Evolutionary conservation across 495 filamentous ascomycete genomes (phyloP).

Genomic region (Xylaria bambusicola): DNA sequence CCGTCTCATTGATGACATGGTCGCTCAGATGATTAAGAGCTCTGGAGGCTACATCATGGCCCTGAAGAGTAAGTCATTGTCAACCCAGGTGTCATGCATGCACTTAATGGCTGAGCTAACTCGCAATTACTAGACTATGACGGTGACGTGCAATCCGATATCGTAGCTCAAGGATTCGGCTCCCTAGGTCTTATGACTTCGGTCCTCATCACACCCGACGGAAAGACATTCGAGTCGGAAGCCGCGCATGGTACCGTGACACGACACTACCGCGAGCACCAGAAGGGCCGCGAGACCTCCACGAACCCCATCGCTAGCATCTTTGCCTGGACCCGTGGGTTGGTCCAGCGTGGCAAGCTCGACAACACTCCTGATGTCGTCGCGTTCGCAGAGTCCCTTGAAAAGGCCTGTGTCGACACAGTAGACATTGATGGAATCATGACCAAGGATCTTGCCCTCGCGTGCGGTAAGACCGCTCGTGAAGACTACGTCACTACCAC

Average conservation of each 20-base stretch:
- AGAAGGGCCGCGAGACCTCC: constrained; percentile 93
- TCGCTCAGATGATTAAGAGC: constrained; percentile 99
- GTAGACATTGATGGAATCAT: constrained; percentile 94
- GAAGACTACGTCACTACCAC: constrained; percentile 84
- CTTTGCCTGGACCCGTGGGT: constrained; percentile 96
- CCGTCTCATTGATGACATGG: constrained; percentile 98
- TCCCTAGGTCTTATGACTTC: constrained; percentile 98
- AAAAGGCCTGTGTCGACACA: constrained; percentile 91
- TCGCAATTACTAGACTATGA: constrained; percentile 75
- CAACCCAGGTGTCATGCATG: neutral
- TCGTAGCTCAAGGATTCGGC: constrained; percentile 96
- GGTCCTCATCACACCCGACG: constrained; percentile 91
- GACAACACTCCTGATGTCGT: constrained; percentile 87
- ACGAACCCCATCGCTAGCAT: constrained; percentile 99
- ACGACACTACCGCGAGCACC: constrained; percentile 97
- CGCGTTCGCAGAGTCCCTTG: constrained; percentile 84
- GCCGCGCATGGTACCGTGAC: constrained; percentile 98
- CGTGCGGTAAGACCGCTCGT: constrained; percentile 80
- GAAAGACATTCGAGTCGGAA: constrained; percentile 95
- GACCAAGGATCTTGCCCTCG: constrained; percentile 96
- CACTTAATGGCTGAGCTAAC: constrained; percentile 9
- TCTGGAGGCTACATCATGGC: constrained; percentile 95
- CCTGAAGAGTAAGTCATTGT: constrained; percentile 79
- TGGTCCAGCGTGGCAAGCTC: constrained; percentile 88
- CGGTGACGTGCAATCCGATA: constrained; percentile 97